Evolutionary conservation across 2,329 filamentous ascomycete species (phyloP).

Genomic region (Paracorniculantispora psalliotae): DNA sequence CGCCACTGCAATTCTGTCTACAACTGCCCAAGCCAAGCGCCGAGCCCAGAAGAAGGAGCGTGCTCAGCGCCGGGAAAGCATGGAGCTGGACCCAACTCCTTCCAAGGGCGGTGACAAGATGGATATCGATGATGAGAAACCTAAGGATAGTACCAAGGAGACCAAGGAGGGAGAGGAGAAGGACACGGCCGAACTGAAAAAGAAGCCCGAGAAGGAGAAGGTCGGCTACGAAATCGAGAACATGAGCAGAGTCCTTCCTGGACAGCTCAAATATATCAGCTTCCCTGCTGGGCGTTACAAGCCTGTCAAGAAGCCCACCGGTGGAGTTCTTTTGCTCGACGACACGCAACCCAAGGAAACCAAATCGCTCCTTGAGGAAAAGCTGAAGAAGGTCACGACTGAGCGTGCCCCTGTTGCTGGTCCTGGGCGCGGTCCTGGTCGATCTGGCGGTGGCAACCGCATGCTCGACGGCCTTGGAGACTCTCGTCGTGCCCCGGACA

Average conservation of each 20-base stretch:
- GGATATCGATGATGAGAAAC: constrained; percentile 71
- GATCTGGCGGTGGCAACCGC: constrained; percentile 32
- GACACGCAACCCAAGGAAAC: constrained; percentile 76
- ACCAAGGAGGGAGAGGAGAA: constrained; percentile 59
- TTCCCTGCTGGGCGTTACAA: constrained; percentile 88
- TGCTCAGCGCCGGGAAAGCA: constrained; percentile 82
- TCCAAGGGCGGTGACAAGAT: constrained; percentile 69
- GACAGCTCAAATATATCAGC: constrained; percentile 91
- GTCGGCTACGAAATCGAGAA: constrained; percentile 94
- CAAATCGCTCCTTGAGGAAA: constrained; percentile 82
- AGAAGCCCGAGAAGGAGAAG: constrained; percentile 94
- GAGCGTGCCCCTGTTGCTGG: constrained; percentile 57
- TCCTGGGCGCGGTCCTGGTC: constrained; percentile 28
- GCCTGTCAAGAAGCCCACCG: constrained; percentile 88
- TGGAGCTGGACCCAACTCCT: constrained; percentile 84
- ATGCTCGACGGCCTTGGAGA: constrained; percentile 33
- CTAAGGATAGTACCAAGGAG: constrained; percentile 49
- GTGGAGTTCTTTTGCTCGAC: constrained; percentile 84
- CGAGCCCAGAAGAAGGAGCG: constrained; percentile 91
- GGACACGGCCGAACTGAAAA: constrained; percentile 61
- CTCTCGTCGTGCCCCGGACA: constrained; percentile 26
- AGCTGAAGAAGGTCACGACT: constrained; percentile 73
- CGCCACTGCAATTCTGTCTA: constrained; percentile 91
- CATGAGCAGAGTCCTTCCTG: constrained; percentile 89
- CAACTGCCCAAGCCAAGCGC: constrained; percentile 93